Conservation (phyloP, 352 stramenopile genomes). For the Pythium apleroticum region DNA sequence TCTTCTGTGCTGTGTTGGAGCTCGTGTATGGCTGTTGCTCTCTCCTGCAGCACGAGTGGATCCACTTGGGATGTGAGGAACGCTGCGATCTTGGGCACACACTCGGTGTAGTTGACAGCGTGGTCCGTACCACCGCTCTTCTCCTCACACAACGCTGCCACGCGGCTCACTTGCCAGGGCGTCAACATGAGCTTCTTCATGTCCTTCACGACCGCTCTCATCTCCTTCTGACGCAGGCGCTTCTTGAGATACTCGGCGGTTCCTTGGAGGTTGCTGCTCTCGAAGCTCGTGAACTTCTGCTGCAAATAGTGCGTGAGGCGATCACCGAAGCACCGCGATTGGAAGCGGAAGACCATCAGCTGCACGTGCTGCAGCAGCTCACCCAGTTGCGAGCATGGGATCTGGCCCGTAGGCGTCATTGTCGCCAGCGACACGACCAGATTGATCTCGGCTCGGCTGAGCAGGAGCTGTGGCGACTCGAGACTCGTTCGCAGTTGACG, state of each 20-base stretch:
- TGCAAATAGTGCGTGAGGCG: conserved; percentile 42
- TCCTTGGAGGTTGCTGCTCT: conserved; percentile 47
- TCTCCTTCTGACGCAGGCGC: conserved; percentile 44
- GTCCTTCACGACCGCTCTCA: conserved; percentile 40
- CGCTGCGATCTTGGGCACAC: conserved; percentile 31
- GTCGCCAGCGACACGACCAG: conserved; percentile 45
- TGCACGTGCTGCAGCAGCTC: conserved; percentile 48
- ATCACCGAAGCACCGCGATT: conserved; percentile 46
- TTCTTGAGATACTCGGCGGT: conserved; percentile 49
- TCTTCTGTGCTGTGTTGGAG: conserved; percentile 10
- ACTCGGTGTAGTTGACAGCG: conserved; percentile 48
- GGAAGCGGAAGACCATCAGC: conserved; percentile 59
- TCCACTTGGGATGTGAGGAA: conserved; percentile 38
- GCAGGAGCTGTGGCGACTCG: conserved; percentile 50
- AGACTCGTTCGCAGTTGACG: conserved; percentile 48
- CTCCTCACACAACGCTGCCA: conserved; percentile 34
- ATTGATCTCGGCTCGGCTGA: conserved; percentile 62
- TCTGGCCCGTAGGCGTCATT: conserved; percentile 23
- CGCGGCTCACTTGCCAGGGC: conserved; percentile 47
- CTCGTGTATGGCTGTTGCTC: conserved; percentile 18
- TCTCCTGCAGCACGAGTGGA: conserved; percentile 26
- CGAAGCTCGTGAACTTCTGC: conserved; percentile 48
- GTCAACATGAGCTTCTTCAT: conserved; percentile 59
- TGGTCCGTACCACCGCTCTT: conserved; percentile 24
- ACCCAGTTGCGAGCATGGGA: conserved; percentile 40